A percentile compares a stretch with the other conserved stretches of the same genome.
These are phyloP conservation scores for Arxiozyma heterogenica DNA, from an alignment of 1,139 yeast species.

Conservation along the genomic window DNA sequence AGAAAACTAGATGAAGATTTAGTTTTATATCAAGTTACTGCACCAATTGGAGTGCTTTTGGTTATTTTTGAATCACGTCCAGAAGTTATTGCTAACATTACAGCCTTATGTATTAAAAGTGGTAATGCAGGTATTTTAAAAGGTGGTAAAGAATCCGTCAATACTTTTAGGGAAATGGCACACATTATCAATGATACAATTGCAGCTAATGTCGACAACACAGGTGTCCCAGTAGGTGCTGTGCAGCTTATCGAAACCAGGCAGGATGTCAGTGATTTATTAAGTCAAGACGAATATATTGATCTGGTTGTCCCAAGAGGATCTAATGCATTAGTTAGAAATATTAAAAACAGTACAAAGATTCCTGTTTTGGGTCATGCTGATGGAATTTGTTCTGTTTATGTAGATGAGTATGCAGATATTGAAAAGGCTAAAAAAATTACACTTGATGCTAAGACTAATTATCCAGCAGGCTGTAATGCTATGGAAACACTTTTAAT, in stretches of 20 bases:
- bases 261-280: conserved; percentile 76
- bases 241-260: conserved; percentile 83
- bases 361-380: conserved; percentile 98
- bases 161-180: conserved; percentile 80
- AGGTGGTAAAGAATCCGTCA: conserved; percentile 89
- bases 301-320: conserved; percentile 97
- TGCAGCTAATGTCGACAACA: conserved; percentile 33
- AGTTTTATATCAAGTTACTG: conserved; percentile 69
- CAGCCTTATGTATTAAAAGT: conserved; percentile 90
- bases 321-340: conserved; percentile 78
- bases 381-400: conserved; percentile 91
- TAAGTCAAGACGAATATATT: conserved; percentile 78
- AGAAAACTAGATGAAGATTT: conserved; percentile 80
- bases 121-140: conserved; percentile 93
- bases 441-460: conserved; percentile 79
- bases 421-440: conserved; percentile 65
- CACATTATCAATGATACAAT: conserved; percentile 57
- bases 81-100: conserved; percentile 95
- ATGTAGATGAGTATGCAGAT: conserved; percentile 69
- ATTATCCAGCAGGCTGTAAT: conserved; percentile 97
- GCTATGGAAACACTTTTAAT: conserved; percentile 84
- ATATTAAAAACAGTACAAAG: conserved; percentile 76
- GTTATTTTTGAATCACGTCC: conserved; percentile 96
- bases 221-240: conserved; percentile 69
- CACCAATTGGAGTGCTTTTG: conserved; percentile 89